These are phyloP conservation scores for Apiospora saccharicola DNA, from an alignment of 2,329 filamentous ascomycete species.

Conservation along the genomic window DNA sequence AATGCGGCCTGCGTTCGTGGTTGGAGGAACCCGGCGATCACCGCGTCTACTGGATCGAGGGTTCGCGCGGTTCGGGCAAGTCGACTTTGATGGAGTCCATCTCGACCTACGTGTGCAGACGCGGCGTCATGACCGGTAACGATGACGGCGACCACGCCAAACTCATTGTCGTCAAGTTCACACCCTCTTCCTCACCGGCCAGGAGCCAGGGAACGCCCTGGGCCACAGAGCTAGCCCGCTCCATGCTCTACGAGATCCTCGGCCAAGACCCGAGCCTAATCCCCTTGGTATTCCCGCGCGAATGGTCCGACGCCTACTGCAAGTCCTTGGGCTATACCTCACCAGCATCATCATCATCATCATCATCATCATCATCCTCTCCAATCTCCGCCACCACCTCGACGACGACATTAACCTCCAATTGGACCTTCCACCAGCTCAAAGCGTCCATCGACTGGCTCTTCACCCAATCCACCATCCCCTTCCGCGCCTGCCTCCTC, in stretches of 20 bases:
- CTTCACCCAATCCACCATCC: not conserved
- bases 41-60: slow-evolving; percentile 1
- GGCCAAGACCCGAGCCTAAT: not conserved
- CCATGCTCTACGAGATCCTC: slow-evolving; percentile 9
- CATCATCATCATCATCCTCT: too few species aligned
- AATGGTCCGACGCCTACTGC: slow-evolving; percentile 18
- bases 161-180: not conserved
- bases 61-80: not conserved
- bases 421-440: not conserved
- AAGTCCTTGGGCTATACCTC: not conserved
- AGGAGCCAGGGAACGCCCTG: not conserved
- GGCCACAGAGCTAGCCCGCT: not conserved
- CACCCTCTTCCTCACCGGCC: too few species aligned
- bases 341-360: too few species aligned
- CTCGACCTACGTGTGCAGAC: not conserved
- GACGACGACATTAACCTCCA: not conserved
- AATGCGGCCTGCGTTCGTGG: not conserved
- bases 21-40: not conserved
- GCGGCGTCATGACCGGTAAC: not conserved
- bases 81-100: slow-evolving; percentile 1
- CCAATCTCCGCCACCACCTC: not conserved
- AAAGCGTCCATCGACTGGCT: not conserved
- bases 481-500: slow-evolving; percentile 7
- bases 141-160: not conserved
- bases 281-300: not conserved